Evolutionary conservation across 345 rosid genomes (phyloP), one percentile per base, ranked within the genome.

Genomic region (Lepidium didymum): DNA sequence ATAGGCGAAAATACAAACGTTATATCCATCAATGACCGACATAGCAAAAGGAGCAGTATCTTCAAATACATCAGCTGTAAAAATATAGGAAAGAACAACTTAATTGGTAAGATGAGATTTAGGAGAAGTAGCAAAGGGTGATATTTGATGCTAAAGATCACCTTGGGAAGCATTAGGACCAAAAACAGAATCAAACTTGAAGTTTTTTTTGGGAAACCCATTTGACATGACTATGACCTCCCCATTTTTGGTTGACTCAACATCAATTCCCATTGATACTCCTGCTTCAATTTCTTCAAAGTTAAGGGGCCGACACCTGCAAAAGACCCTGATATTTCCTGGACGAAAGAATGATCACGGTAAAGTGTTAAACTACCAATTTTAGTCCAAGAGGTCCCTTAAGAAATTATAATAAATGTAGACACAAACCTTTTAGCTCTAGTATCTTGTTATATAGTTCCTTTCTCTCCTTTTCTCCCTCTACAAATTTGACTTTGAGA

Each of bases 281-380:
- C 90, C 96, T 36, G 73, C 74, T 16, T 84, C 81, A 64, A 72
- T 60, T 79, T 94, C 97, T 55, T 91, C 89, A 42, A 73, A 37
- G 70, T 87, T 87, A 65, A 94, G 78, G 69, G 97, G 96, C 66
- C 99, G 79, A 60, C 99, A 94, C 63, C 97, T 79, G 81, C 99
- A 94, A 80, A 87, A 87, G 77, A 94, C 97, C 82, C 94, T 83
- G 68, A 94, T 94, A 72, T 94, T 94, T 77, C 99, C 99, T 94
- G 91, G 46, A 82, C 75, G 43, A 55, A 47, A 63, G 27, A 40
- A 60, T 25, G 15, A 51, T 55, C 56, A 47, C 36, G 8, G 73
- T 74, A 66, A 56, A 63, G 25, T 63, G 36, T 56, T 25, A 77
- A 46, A 57, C 56, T 51, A 33, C 64, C 33, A 56, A 53, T 50